Conservation (phyloP, 1,284 basidiomycete species). For the Anthracocystis panici-leucophaei region DNA sequence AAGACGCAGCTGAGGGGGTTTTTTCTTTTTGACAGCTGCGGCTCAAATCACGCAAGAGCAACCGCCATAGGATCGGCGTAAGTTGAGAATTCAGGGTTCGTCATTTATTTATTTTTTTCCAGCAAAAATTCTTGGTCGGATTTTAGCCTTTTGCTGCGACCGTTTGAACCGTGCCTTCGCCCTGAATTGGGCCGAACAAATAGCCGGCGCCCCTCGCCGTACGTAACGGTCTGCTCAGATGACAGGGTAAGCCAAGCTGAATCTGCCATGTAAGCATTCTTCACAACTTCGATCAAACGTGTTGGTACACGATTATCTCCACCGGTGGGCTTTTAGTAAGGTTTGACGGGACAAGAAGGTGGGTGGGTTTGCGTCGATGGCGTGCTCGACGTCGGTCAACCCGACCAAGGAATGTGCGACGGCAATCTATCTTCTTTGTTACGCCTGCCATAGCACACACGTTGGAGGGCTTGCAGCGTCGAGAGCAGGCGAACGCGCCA, state of each 20-base stretch:
- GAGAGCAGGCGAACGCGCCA: too few species aligned
- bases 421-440: too few species aligned
- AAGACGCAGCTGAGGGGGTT: too few species aligned
- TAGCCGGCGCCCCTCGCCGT: not conserved
- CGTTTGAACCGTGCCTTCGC: not conserved
- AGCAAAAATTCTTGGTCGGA: slow-evolving; percentile 2
- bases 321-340: too few species aligned
- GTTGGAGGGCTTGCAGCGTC: too few species aligned
- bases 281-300: too few species aligned
- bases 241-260: not conserved
- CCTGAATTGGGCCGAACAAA: not conserved
- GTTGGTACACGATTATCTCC: too few species aligned
- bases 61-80: not conserved
- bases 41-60: slow-evolving; percentile 34
- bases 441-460: too few species aligned
- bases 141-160: not conserved
- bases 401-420: not conserved
- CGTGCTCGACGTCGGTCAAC: slow-evolving; percentile 1
- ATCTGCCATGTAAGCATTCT: too few species aligned
- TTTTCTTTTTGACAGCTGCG: slow-evolving; percentile 12
- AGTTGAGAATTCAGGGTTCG: too few species aligned
- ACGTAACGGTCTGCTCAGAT: not conserved
- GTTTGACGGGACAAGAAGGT: not conserved
- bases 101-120: too few species aligned
- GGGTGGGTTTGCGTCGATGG: not conserved